Conservation (phyloP, 305 asterid genomes). For the Fraxinus platypoda region DNA sequence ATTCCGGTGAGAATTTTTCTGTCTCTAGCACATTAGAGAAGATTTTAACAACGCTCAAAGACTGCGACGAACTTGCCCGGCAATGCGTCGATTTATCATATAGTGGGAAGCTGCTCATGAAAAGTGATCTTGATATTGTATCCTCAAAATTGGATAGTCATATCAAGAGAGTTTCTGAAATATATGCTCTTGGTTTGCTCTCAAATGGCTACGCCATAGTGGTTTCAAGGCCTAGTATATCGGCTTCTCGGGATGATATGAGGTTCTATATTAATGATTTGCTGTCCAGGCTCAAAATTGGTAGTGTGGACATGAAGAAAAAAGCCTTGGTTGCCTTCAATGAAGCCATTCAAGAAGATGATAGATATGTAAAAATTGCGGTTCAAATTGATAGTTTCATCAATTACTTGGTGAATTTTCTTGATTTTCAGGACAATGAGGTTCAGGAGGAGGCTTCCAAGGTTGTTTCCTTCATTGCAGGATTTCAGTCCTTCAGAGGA, state of each 20-base stretch:
- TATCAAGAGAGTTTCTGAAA: constrained; percentile 45
- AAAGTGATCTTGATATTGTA: constrained; percentile 75
- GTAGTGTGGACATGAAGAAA: constrained; percentile 69
- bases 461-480: constrained; percentile 55
- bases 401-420: constrained; percentile 46
- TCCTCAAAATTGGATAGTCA: constrained; percentile 54
- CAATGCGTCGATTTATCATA: constrained; percentile 56
- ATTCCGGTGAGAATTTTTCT: constrained; percentile 44
- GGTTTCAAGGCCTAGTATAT: constrained; percentile 57
- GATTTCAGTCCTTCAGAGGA: constrained; percentile 34
- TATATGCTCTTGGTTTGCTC: constrained; percentile 68
- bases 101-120: constrained; percentile 82
- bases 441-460: constrained; percentile 65
- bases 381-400: constrained; percentile 57
- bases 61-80: constrained; percentile 48
- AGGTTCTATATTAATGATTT: constrained; percentile 65
- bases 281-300: constrained; percentile 67
- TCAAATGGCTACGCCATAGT: constrained; percentile 65
- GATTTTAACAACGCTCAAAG: constrained; percentile 41
- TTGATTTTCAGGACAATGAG: constrained; percentile 53
- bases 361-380: constrained; percentile 52
- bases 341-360: constrained; percentile 61
- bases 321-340: constrained; percentile 61
- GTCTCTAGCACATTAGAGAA: constrained; percentile 47
- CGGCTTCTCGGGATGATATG: constrained; percentile 67